Percentiles rank a stretch among this genome's conserved stretches.
Evolutionary conservation across 192 early-diverging fungal species (phyloP).

Genomic region (Coemansia pectinata): DNA sequence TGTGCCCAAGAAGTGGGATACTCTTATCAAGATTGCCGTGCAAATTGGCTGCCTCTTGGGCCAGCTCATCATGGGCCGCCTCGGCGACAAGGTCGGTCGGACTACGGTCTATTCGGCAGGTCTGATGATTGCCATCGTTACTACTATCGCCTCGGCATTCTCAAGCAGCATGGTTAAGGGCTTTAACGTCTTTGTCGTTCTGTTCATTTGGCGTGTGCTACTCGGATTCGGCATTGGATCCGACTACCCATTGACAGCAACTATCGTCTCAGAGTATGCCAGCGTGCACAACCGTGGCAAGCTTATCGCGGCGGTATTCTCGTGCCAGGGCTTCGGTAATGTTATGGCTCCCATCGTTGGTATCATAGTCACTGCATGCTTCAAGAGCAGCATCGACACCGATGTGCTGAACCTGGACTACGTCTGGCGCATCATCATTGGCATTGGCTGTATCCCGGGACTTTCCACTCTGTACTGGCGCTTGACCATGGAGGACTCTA

Average conservation of each 20-base stretch:
- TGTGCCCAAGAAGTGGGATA: slow-evolving; percentile 72
- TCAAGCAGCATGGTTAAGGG: slow-evolving; percentile 68
- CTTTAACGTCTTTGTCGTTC: slow-evolving; percentile 65
- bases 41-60: slow-evolving; percentile 90
- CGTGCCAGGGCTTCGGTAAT: slow-evolving; percentile 93
- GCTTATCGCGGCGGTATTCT: slow-evolving; percentile 89
- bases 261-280: slow-evolving; percentile 92
- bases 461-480: slow-evolving; percentile 88
- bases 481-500: slow-evolving; percentile 91
- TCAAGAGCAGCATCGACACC: slow-evolving; percentile 65
- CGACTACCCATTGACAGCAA: slow-evolving; percentile 93
- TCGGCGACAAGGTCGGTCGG: slow-evolving; percentile 88
- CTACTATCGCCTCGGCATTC: slow-evolving; percentile 79
- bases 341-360: slow-evolving; percentile 77
- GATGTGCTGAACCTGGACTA: slow-evolving; percentile 73
- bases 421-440: slow-evolving; percentile 90
- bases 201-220: slow-evolving; percentile 89
- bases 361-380: slow-evolving; percentile 69
- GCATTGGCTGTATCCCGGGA: slow-evolving; percentile 82
- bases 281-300: slow-evolving; percentile 77
- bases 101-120: slow-evolving; percentile 88
- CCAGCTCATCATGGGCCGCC: slow-evolving; percentile 84
- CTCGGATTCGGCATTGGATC: slow-evolving; percentile 94
- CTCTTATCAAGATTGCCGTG: slow-evolving; percentile 83
- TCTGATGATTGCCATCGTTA: slow-evolving; percentile 88